Evolutionary conservation across 1,284 basidiomycete genomes (phyloP), one percentile per base, ranked within the genome.

Genomic region (Cerioporus squamosus): DNA sequence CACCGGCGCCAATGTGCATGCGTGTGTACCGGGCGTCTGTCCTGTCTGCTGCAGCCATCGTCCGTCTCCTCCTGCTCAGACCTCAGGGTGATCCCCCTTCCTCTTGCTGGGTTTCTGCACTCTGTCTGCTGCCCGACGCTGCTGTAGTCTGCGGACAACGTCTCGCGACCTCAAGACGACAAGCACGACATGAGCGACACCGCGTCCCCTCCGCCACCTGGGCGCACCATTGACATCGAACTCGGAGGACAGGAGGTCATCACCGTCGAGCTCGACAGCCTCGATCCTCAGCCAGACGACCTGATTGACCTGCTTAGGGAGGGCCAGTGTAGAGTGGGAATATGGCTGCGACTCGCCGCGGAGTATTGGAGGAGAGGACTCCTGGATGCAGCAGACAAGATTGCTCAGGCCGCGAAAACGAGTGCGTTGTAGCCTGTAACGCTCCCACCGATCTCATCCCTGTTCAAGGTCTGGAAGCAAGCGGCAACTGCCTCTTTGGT

Each of bases 191-290:
- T 68, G 70, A 64, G 63, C 64, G 63, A 61, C 51, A 51, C 59
- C 18, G 66, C 60, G 20, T 70, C 71, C 15, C 63, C 66, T 48
- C 51, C 68, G 51, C 68, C 69, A 52, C 58, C 68, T 36, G 73
- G 72, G 40, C 73, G 75, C 43, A 71, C 72, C 23, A 69, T 75
- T 48, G 74, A 74, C 73, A 90, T 92, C 66, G 89, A 91, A 68
- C 79, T 92, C 3, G 86, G 87, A 44, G 84, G 87, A 9, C 88
- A 93, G 72, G 89, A 91, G 74, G 84, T 92, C 67, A 90, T 93
- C 59, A 86, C 86, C 10, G 86, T 94, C 56, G 89, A 93, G 74
- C 80, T 93, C 40, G 87, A 91, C 74, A 85, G 85, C 66, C 84
- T 94, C 50, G 88, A 92, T 70, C 82, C 86, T 7, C 84, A 82